Percentiles rank a stretch among this genome's conserved stretches.
These are phyloP conservation scores for Didymella glomerata DNA, from an alignment of 2,329 filamentous ascomycete species.

Conservation along the genomic window DNA sequence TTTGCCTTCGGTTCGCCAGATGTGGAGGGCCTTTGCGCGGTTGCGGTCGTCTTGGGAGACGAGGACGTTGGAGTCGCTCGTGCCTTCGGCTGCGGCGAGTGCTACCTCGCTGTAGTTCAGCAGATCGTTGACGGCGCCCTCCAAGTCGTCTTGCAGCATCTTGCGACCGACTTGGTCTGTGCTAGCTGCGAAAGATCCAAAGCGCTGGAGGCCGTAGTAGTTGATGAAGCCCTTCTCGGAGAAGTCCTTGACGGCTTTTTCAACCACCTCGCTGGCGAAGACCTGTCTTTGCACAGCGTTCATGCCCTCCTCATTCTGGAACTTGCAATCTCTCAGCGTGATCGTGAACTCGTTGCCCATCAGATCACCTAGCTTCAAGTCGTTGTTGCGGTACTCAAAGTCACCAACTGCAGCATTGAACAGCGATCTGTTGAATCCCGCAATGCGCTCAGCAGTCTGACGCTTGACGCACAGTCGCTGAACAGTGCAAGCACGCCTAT, in stretches of 20 bases:
- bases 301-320: conserved; percentile 58
- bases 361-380: conserved; percentile 83
- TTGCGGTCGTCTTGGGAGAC: conserved; percentile 78
- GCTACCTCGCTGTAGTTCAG: conserved; percentile 74
- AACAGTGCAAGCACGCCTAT: conserved; percentile 83
- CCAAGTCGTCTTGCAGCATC: conserved; percentile 82
- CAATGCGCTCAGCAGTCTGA: conserved; percentile 69
- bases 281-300: conserved; percentile 51
- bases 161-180: conserved; percentile 86
- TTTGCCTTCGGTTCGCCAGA: conserved; percentile 72
- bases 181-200: conserved; percentile 85
- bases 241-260: conserved; percentile 71
- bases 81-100: conserved; percentile 62
- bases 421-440: conserved; percentile 67
- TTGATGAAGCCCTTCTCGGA: conserved; percentile 86
- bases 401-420: conserved; percentile 75
- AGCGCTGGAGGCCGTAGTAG: conserved; percentile 97
- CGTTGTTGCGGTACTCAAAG: conserved; percentile 76
- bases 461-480: conserved; percentile 78
- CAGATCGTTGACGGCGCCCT: conserved; percentile 80
- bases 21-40: conserved; percentile 79
- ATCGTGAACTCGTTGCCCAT: conserved; percentile 92
- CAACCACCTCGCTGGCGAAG: conserved; percentile 61
- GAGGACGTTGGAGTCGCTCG: conserved; percentile 51
- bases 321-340: conserved; percentile 83